Evolutionary conservation across 2,329 filamentous ascomycete genomes (phyloP), one percentile per base, ranked within the genome.

Genomic region (Nannizziopsis barbatae): DNA sequence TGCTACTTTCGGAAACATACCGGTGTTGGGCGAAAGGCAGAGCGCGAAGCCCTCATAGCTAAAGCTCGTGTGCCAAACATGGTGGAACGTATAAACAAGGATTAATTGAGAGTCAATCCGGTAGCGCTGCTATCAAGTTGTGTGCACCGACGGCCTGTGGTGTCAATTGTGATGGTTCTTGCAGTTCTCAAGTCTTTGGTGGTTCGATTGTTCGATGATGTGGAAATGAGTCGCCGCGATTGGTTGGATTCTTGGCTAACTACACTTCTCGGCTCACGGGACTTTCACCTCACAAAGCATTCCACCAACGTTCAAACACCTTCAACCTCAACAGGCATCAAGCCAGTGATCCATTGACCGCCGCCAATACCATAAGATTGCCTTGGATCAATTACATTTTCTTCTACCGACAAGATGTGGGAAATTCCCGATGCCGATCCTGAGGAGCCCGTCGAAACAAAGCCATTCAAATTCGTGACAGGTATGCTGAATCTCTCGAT

Each of bases 401-500:
- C 60, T 52, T 56, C 57, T 60, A 61, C 58, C 65, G 72, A 71
- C 79, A 89, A 74, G 62, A 98, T 98, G 90, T 86, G 93, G 11
- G 47, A 52, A 74, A 71, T 72, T 63, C 68, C 70, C 56, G 65
- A 69, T 57, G 64, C 62, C 52, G 83, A 86, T 57, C 67, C 71
- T 64, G 86, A 86, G 67, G 83, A 86, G 65, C 76, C 80, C 66
- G 80, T 80, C 66, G 85, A 94, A 71, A 95, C 89, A 75, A 98
- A 95, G 83, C 93, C 93, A 73, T 98, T 98, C 84, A 98, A 98
- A 85, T 96, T 96, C 76, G 92, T 96, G 67, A 96, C 90, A 75
- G 90, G 89, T 95, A 80, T 71, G 86, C 70, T 22, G 39, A 54
- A 52, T 47, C 11, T 46, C 42, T n/a, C 42, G 20, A 41, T 42